These are phyloP conservation scores for Hypoxylon sp. DNA, from an alignment of 2,329 filamentous ascomycete species.

Conservation along the genomic window DNA sequence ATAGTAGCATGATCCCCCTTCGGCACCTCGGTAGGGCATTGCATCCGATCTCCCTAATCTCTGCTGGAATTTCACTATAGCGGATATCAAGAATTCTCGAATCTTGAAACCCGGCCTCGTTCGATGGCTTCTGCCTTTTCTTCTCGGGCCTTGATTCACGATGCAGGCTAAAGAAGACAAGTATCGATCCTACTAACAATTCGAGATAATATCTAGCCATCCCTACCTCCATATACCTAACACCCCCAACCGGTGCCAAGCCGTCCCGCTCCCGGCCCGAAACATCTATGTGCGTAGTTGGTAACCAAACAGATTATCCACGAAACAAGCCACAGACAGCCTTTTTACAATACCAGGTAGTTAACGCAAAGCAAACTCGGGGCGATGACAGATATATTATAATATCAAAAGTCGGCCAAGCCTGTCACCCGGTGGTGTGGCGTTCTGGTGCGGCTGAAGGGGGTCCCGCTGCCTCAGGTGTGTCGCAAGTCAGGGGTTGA, in stretches of 20 bases:
- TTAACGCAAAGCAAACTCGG: neutral
- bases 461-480: constrained; percentile 49
- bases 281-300: constrained; percentile 15
- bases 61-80: constrained; percentile 18
- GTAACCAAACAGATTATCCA: constrained; percentile 1
- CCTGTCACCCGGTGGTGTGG: constrained; percentile 26
- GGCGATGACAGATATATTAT: constrained; percentile 5
- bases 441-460: constrained; percentile 42
- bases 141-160: constrained; percentile 1
- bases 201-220: constrained; percentile 3
- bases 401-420: neutral
- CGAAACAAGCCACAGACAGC: constrained; percentile 13
- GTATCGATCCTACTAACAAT: constrained; percentile 3
- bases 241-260: constrained; percentile 24
- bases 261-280: constrained; percentile 14
- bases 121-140: constrained; percentile 16
- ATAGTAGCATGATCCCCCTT: constrained; percentile 31
- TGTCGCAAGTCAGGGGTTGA: constrained; percentile 52
- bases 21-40: constrained; percentile 27
- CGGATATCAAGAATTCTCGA: constrained; percentile 10
- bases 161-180: constrained; percentile 2
- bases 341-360: neutral
- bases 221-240: constrained; percentile 1
- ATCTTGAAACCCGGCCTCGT: constrained; percentile 33
- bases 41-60: constrained; percentile 28